Evolutionary conservation across 495 filamentous ascomycete genomes (phyloP), one percentile per base, ranked within the genome.

Genomic region (Physcia stellaris): DNA sequence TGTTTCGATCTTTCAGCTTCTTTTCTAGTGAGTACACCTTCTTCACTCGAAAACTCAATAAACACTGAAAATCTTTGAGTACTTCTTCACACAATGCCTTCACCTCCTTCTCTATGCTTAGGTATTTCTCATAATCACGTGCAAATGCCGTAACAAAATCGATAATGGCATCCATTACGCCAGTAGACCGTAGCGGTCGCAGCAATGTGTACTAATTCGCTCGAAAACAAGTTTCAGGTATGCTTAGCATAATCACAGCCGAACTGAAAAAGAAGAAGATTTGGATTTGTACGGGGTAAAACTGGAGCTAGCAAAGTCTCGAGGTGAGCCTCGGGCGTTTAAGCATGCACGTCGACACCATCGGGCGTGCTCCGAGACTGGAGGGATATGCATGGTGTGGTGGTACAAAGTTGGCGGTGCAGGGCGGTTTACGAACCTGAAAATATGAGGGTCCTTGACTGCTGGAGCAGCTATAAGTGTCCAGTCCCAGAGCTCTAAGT

Each of bases 11-110:
- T 12, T 2, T 39, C 11, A 39, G 11, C 28, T 39, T 39, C 4
- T 31, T 31, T 18, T 39, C 37, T 4, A 39, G 7, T 17, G 37
- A 39, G n/a, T 19, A 9, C 7, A 18, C 11, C 15, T 15, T 11
- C 24, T 39, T 39, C 13, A 39, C 24, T 3, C 37, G 37, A 30
- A 26, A 39, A 5, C 30, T 22, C 24, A 15, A 39, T 13, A 39
- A 9, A 21, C 18, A 39, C 16, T 39, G 22, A 21, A 39, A 27
- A 5, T 4, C 24, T 0, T 5, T 2, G 18, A 39, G 24, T 19
- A 26, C 13, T 6, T 31, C 3, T 31, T 28, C 26, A 28, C 26
- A 28, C 9, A 28, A 9, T 28, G 26, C n/a, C 26, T 28, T 28
- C 9, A 28, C 26, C n/a, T 28, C 26, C 26, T 28, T 28, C n/a